phyloP scores from a whole-genome alignment of 345 rosid species.

The Ailanthus altissimus region DNA sequence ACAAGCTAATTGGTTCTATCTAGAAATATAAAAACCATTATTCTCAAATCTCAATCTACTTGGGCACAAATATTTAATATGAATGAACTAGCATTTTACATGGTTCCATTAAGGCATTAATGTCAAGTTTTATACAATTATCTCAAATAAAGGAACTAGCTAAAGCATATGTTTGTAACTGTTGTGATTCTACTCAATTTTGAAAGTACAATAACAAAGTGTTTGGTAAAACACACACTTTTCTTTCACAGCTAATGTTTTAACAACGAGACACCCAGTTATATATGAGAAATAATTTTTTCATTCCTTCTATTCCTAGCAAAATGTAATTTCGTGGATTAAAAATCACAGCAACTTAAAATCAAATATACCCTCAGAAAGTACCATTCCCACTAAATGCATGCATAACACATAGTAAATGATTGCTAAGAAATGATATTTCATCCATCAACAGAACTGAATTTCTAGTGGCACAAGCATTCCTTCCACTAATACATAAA shows the following conservation, averaged over 20 bases:
- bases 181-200: no score
- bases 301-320: no score
- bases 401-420: neutral
- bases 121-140: neutral
- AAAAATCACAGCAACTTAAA: no score
- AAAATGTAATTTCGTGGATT: no score
- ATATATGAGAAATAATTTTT: no score
- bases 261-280: no score
- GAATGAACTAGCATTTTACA: neutral
- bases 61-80: neutral
- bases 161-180: no score
- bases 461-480: neutral
- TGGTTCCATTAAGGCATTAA: neutral
- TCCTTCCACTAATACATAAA: neutral
- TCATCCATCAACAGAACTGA: neutral
- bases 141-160: neutral
- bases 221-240: no score
- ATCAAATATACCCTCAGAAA: no score
- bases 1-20: neutral
- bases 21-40: neutral
- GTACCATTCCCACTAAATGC: no score
- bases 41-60: neutral
- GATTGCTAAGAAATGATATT: neutral
- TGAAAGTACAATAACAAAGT: no score
- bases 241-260: no score